These are phyloP conservation scores for Lepiota subincarnata DNA, from an alignment of 768 basidiomycete genomes.

Conservation along the genomic window DNA sequence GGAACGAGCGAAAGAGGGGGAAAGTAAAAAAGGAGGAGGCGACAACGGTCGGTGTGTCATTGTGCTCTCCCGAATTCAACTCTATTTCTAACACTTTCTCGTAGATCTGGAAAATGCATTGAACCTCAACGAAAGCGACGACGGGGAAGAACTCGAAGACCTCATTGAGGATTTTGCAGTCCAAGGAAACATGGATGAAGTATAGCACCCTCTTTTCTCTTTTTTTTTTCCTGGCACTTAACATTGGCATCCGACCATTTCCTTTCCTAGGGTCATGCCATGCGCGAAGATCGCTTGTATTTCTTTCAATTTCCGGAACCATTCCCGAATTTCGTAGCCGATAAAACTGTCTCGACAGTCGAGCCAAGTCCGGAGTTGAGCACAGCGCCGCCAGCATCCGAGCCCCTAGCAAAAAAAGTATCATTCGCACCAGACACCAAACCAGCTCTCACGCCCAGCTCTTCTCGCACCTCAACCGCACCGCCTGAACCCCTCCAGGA, in stretches of 20 bases:
- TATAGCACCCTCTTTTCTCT: constrained; percentile 20
- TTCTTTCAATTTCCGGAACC: constrained; percentile 89
- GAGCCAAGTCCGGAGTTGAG: constrained; percentile 9
- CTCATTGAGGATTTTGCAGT: constrained; percentile 66
- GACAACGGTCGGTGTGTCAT: constrained; percentile 23
- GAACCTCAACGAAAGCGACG: constrained; percentile 71
- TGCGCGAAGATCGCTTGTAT: constrained; percentile 67
- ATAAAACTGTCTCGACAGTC: constrained; percentile 15
- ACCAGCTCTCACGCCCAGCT: constrained; percentile 24
- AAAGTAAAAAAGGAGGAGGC: constrained; percentile 42
- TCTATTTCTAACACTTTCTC: neutral
- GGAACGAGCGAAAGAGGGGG: constrained; percentile 37
- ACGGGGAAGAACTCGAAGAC: constrained; percentile 76
- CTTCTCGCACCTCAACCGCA: constrained; percentile 24
- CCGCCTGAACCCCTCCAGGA: constrained; percentile 27
- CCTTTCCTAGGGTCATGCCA: constrained; percentile 38
- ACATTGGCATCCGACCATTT: neutral
- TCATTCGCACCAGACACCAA: constrained; percentile 65
- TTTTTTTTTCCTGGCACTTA: neutral
- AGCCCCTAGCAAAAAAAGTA: constrained; percentile 42
- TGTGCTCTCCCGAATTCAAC: neutral
- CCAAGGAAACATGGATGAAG: constrained; percentile 35
- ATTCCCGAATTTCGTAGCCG: constrained; percentile 62
- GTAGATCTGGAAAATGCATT: constrained; percentile 56
- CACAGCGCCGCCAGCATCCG: neutral